phyloP scores from a whole-genome alignment of 2,329 filamentous ascomycete genomes.

The Sarocladiaceae sp. region DNA sequence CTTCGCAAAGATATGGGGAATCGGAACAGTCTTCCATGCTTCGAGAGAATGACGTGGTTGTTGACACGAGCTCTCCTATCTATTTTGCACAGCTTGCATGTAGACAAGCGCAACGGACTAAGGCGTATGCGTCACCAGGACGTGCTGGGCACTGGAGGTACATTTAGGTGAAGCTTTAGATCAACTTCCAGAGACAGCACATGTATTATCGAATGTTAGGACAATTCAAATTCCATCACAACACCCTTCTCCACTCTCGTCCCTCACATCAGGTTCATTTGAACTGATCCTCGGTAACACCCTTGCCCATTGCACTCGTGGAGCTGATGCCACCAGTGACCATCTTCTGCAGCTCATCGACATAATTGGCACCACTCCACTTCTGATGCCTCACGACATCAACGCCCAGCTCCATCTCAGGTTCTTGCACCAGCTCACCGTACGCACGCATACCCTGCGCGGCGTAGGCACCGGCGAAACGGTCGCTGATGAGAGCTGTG shows the following conservation, averaged over 20 bases:
- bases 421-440: conserved; percentile 95
- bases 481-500: conserved; percentile 85
- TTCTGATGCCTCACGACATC: conserved; percentile 99
- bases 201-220: no score
- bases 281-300: conserved; percentile 98
- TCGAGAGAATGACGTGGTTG: no score
- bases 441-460: conserved; percentile 91
- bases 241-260: not conserved
- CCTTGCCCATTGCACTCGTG: conserved; percentile 94
- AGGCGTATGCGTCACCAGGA: no score
- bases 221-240: not conserved
- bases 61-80: no score
- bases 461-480: conserved; percentile 79
- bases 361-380: conserved; percentile 93
- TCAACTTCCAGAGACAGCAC: no score
- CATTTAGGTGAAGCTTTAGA: no score
- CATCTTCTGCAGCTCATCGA: conserved; percentile 96
- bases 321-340: conserved; percentile 87
- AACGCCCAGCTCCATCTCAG: conserved; percentile 84
- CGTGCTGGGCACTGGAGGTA: no score
- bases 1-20: no score
- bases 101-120: no score
- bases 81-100: no score
- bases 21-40: no score
- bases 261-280: conserved; percentile 7